These are phyloP conservation scores for Globisporangium viniferum DNA, from an alignment of 352 stramenopile genomes.

Conservation along the genomic window DNA sequence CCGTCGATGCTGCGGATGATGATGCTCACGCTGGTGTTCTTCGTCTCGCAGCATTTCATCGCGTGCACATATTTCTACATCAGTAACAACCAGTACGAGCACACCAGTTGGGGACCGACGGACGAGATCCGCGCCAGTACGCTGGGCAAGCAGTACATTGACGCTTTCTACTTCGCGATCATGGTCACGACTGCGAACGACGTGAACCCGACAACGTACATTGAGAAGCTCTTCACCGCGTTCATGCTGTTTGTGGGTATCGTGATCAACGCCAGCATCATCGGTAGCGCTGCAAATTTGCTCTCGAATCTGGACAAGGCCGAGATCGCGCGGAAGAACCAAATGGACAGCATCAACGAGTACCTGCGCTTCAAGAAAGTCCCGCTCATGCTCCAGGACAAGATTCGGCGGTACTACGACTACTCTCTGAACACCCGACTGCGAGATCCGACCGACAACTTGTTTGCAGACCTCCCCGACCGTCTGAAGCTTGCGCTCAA, in stretches of 20 bases:
- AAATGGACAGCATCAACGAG: constrained; percentile 79
- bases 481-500: constrained; percentile 65
- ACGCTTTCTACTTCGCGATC: constrained; percentile 62
- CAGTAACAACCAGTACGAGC: constrained; percentile 30
- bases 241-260: constrained; percentile 77
- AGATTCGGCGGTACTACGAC: constrained; percentile 75
- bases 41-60: constrained; percentile 74
- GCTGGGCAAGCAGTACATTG: constrained; percentile 46
- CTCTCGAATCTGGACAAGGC: constrained; percentile 74
- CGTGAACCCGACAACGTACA: constrained; percentile 45
- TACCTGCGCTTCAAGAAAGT: constrained; percentile 84
- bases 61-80: constrained; percentile 72
- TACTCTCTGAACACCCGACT: constrained; percentile 62
- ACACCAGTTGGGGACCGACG: constrained; percentile 44
- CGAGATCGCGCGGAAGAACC: constrained; percentile 69
- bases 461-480: constrained; percentile 74
- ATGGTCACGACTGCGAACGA: constrained; percentile 69
- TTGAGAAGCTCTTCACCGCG: constrained; percentile 58
- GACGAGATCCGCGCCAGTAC: constrained; percentile 27
- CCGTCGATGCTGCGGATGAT: constrained; percentile 66
- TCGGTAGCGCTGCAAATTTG: constrained; percentile 72
- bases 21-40: constrained; percentile 64
- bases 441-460: constrained; percentile 47
- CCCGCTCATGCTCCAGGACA: constrained; percentile 55
- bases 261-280: constrained; percentile 78